phyloP scores from a whole-genome alignment of 2,329 filamentous ascomycete species.

The Botrytis cinerea region DNA sequence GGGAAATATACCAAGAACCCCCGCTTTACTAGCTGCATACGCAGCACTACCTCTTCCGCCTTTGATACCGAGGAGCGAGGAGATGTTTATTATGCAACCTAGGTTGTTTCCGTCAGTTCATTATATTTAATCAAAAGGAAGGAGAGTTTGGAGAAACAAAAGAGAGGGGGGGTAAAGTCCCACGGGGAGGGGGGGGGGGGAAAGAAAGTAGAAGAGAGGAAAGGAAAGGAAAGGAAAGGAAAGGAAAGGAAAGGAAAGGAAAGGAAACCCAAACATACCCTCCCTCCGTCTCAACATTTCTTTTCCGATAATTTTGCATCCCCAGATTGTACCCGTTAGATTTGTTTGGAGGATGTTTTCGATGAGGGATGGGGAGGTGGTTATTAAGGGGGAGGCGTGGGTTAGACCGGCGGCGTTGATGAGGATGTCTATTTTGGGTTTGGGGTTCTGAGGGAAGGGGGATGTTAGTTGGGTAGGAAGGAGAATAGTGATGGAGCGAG shows the following conservation, averaged over 20 bases:
- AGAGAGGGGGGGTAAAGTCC: too few relatives aligned
- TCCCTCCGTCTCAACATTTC: constrained; percentile 48
- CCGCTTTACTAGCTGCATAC: constrained; percentile 81
- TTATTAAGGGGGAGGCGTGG: constrained; percentile 63
- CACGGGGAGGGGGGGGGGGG: too few relatives aligned
- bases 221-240: not conserved
- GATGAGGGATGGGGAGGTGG: constrained; percentile 53
- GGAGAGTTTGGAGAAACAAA: too few relatives aligned
- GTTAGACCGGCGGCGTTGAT: constrained; percentile 80
- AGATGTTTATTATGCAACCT: constrained; percentile 76
- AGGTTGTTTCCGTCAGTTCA: too few relatives aligned
- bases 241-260: not conserved
- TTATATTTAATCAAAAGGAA: too few relatives aligned
- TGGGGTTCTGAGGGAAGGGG: not conserved
- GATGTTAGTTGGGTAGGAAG: not conserved
- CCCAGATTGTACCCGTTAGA: constrained; percentile 64
- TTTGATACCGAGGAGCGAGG: constrained; percentile 70
- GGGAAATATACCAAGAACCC: constrained; percentile 61
- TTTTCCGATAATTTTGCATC: constrained; percentile 55
- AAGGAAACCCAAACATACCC: constrained; percentile 28
- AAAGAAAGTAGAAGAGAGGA: not conserved
- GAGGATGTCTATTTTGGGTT: constrained; percentile 55
- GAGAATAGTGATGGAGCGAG: not conserved
- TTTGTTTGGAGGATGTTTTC: constrained; percentile 68
- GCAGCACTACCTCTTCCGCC: constrained; percentile 70